phyloP scores from a whole-genome alignment of 108 stramenopile species.

The Skeletonema marinoi region DNA sequence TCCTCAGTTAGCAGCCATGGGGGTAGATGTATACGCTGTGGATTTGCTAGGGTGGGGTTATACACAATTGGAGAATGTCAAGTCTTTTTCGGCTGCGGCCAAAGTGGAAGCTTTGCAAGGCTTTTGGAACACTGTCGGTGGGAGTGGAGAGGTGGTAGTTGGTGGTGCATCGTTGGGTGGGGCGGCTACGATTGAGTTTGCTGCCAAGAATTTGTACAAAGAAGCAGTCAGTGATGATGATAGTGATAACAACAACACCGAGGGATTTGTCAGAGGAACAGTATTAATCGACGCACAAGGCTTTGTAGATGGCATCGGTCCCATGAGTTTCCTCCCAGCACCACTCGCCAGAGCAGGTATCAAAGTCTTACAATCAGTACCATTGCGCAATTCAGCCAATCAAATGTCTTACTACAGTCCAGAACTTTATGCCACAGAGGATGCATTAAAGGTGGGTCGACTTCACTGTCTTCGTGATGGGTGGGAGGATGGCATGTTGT shows the following conservation, averaged over 20 bases:
- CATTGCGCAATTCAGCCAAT: slow-evolving; percentile 77
- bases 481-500: slow-evolving; percentile 85
- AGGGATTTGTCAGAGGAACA: slow-evolving; percentile 56
- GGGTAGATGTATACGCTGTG: slow-evolving; percentile 88
- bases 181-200: slow-evolving; percentile 81
- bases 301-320: slow-evolving; percentile 91
- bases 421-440: slow-evolving; percentile 80
- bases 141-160: slow-evolving; percentile 48
- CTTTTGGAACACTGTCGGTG: slow-evolving; percentile 63
- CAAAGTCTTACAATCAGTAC: slow-evolving; percentile 73
- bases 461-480: slow-evolving; percentile 84
- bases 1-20: slow-evolving; percentile 64
- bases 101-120: slow-evolving; percentile 82
- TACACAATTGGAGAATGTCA: slow-evolving; percentile 69
- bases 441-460: slow-evolving; percentile 86
- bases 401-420: slow-evolving; percentile 83
- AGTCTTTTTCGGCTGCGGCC: slow-evolving; percentile 81
- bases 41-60: slow-evolving; percentile 96
- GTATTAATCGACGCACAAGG: slow-evolving; percentile 87
- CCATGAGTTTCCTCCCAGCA: slow-evolving; percentile 71
- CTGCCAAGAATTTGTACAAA: slow-evolving; percentile 29
- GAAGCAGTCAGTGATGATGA: not conserved
- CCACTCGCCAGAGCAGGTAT: slow-evolving; percentile 81
- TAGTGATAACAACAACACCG: not conserved
- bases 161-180: slow-evolving; percentile 83